Evolutionary conservation across 441 rosid species (phyloP), one percentile per base, ranked within the genome.

Genomic region (Brassica hybrid): DNA sequence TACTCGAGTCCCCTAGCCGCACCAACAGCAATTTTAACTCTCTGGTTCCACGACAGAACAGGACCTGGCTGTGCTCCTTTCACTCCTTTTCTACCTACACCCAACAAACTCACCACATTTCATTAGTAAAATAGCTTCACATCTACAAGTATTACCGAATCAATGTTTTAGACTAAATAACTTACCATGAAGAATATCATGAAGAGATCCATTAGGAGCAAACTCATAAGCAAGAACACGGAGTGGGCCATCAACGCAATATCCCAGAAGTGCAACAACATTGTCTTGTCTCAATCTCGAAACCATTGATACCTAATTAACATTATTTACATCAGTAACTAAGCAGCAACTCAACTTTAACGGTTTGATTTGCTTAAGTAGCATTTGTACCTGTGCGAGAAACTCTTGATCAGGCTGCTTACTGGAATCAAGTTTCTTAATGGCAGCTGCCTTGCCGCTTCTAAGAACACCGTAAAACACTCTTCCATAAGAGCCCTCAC

Each of bases 151-250:
- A 1, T 0, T 34, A 34, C 14, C 0, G 1, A 41, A 57, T 16
- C 11, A 21, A 52, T 61, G 41, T 4, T 64, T 11, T 34, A 74
- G 25, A 56, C n/a, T 59, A 0, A 57, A n/a, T 59, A 50, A 70
- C 82, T 77, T 72, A 88, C 87, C 87, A 61, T 88, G 94, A 79
- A 90, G 91, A 81, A 86, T 63, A 41, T 88, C 88, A 73, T 83
- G 91, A 71, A 90, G 91, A 76, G 92, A 88, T 56, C 94, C 94
- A 74, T 83, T 82, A 69, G 90, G 61, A 61, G 94, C 90, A 81
- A 81, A 79, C 76, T 88, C 87, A 77, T 81, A 88, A 68, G 82
- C 86, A 69, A 90, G 88, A 72, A 84, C 86, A 17, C 89, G 90
- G 60, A 84, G 81, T 36, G 88, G 83, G 6, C 91, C 85, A 13